Percentiles rank a stretch among this genome's conserved stretches.
phyloP scores from a whole-genome alignment of 192 early-diverging fungal genomes.

The Backusella morwellensis region DNA sequence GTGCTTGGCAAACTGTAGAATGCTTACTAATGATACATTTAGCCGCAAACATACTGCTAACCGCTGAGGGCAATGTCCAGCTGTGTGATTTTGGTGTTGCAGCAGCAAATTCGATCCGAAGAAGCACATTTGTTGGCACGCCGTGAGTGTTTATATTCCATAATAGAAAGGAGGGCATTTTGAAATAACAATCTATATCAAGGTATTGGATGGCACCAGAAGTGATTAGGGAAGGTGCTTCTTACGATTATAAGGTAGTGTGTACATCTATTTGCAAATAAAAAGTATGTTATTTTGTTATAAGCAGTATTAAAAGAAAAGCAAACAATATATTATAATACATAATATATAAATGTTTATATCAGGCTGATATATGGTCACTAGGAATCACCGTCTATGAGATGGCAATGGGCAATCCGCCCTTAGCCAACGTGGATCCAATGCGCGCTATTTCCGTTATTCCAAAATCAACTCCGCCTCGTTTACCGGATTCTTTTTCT shows the following conservation, averaged over 20 bases:
- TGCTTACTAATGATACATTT: not conserved
- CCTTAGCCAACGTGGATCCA: constrained; percentile 88
- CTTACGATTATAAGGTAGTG: constrained; percentile 88
- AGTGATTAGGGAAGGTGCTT: constrained; percentile 75
- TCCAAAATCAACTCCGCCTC: constrained; percentile 77
- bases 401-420: constrained; percentile 93
- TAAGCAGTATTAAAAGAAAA: not conserved
- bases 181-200: not conserved
- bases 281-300: not conserved
- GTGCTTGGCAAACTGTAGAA: not conserved
- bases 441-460: constrained; percentile 88
- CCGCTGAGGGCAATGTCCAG: constrained; percentile 86
- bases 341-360: not conserved
- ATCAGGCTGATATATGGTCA: constrained; percentile 97
- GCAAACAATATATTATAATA: not conserved
- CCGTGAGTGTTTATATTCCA: constrained; percentile 44
- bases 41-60: constrained; percentile 89
- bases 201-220: constrained; percentile 88
- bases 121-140: constrained; percentile 95
- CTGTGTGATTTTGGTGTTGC: constrained; percentile 98
- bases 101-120: constrained; percentile 70
- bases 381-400: constrained; percentile 98
- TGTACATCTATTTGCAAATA: not conserved
- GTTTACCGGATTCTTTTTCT: constrained; percentile 79
- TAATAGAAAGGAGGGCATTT: not conserved